phyloP scores from a whole-genome alignment of 352 stramenopile genomes.

The Phytophthora aleatoria region DNA sequence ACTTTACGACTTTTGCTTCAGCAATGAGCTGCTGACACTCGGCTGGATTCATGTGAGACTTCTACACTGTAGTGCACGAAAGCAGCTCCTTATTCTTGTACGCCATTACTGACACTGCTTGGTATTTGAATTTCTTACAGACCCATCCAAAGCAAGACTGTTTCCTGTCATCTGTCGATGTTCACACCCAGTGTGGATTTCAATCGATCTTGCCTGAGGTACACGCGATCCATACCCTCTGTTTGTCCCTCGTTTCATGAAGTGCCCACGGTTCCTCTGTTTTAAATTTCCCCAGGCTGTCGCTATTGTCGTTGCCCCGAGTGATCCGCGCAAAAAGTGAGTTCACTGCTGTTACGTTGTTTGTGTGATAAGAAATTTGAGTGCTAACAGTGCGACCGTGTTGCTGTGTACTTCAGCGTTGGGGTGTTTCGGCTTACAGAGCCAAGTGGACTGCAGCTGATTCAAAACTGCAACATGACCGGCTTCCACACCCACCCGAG shows the following conservation, averaged over 20 bases:
- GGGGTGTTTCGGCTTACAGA: conserved; percentile 86
- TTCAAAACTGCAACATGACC: conserved; percentile 87
- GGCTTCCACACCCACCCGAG: conserved; percentile 88
- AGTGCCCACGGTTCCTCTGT: conserved; percentile 9
- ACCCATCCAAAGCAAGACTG: conserved; percentile 89
- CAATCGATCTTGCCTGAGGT: conserved; percentile 90
- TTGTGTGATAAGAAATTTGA: not conserved
- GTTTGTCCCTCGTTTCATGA: not conserved
- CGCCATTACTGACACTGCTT: not conserved
- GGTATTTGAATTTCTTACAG: conserved; percentile 29
- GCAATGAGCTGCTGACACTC: conserved; percentile 86
- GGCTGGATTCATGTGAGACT: conserved; percentile 90
- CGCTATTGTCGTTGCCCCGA: conserved; percentile 87
- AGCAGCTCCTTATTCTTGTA: not conserved
- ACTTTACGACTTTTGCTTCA: conserved; percentile 88
- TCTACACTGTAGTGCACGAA: not conserved
- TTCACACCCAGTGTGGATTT: conserved; percentile 92
- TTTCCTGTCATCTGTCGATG: conserved; percentile 90
- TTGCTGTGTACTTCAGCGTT: conserved; percentile 46
- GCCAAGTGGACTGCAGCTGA: conserved; percentile 80
- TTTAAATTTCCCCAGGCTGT: conserved; percentile 50
- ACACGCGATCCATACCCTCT: conserved; percentile 2
- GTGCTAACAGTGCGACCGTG: not conserved
- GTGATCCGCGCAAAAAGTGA: conserved; percentile 68
- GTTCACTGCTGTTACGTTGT: not conserved